Percentiles rank a stretch among this genome's conserved stretches.
phyloP scores from a whole-genome alignment of 2,329 filamentous ascomycete species.

The Calycina herbarum region DNA sequence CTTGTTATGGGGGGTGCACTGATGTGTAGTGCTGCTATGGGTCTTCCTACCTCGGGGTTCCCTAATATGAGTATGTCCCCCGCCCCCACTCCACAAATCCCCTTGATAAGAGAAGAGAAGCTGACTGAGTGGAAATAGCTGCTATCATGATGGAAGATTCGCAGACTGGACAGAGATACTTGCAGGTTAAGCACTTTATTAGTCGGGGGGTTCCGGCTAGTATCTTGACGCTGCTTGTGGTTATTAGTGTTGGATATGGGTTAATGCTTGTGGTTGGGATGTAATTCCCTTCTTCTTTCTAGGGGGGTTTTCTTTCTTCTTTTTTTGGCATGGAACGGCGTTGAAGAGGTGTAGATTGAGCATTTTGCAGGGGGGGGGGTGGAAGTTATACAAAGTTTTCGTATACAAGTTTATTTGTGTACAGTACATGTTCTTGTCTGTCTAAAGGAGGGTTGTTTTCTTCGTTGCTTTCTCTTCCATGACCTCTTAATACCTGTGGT shows the following conservation, averaged over 20 bases:
- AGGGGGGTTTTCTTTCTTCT: not conserved
- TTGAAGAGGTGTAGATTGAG: too few relatives aligned
- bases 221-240: conserved; percentile 75
- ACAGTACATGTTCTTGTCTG: too few relatives aligned
- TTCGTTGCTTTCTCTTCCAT: too few relatives aligned
- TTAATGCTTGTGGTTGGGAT: conserved; percentile 63
- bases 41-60: conserved; percentile 90
- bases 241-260: conserved; percentile 87
- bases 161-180: conserved; percentile 84
- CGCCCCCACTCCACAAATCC: conserved; percentile 3
- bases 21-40: conserved; percentile 99
- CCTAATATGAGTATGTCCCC: conserved; percentile 94
- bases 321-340: not conserved
- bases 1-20: conserved; percentile 92
- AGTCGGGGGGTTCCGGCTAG: conserved; percentile 88
- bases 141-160: conserved; percentile 99
- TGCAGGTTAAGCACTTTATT: conserved; percentile 92
- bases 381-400: too few relatives aligned
- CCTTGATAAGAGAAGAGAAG: conserved; percentile 8
- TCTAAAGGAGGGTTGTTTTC: too few relatives aligned
- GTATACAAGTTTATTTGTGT: too few relatives aligned
- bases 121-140: conserved; percentile 51
- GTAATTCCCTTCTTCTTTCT: conserved; percentile 13
- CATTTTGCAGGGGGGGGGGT: too few relatives aligned
- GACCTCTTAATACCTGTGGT: too few relatives aligned